phyloP scores from a whole-genome alignment of 176 grass and related monocot genomes.

The Triticum turgidum region DNA sequence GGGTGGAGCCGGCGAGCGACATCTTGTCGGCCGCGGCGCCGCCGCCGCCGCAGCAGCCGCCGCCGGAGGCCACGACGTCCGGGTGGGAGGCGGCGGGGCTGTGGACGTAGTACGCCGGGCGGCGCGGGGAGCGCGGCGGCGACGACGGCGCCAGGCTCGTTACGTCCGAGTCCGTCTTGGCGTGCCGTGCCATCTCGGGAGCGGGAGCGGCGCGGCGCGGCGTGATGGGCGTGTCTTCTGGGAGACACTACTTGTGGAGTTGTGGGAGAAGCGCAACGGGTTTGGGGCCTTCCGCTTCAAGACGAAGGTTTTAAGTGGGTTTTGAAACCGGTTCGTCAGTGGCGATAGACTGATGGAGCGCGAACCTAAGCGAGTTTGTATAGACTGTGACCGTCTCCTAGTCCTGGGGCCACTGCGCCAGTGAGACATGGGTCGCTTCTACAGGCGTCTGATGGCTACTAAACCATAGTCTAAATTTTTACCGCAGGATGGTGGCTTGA shows the following conservation, averaged over 20 bases:
- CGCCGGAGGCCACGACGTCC: slow-evolving; percentile 36
- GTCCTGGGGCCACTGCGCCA: neutral
- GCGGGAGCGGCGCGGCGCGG: slow-evolving; percentile 2
- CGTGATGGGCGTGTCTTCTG: slow-evolving; percentile 27
- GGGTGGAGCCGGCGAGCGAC: slow-evolving; percentile 71
- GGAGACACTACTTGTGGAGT: neutral
- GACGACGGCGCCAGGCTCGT: slow-evolving; percentile 89
- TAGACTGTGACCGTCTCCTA: neutral
- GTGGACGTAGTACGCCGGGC: slow-evolving; percentile 87
- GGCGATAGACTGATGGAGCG: neutral
- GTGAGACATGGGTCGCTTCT: neutral
- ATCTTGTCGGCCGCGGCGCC: slow-evolving; percentile 43
- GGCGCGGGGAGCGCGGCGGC: slow-evolving; percentile 76
- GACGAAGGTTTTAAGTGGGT: slow-evolving; percentile 25
- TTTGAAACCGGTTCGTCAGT: slow-evolving; percentile 12
- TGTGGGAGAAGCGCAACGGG: neutral
- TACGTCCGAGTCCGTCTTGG: slow-evolving; percentile 92
- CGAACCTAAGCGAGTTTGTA: neutral
- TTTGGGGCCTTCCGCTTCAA: neutral
- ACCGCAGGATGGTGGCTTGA: no score
- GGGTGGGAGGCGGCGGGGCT: slow-evolving; percentile 74
- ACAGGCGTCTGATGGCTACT: neutral
- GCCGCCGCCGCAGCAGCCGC: neutral
- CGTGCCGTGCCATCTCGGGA: slow-evolving; percentile 65
- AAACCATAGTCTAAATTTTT: no score